Percentiles rank a stretch among this genome's conserved stretches.
Conservation (phyloP, 2,329 filamentous ascomycete species). For the Phoma sp. region DNA sequence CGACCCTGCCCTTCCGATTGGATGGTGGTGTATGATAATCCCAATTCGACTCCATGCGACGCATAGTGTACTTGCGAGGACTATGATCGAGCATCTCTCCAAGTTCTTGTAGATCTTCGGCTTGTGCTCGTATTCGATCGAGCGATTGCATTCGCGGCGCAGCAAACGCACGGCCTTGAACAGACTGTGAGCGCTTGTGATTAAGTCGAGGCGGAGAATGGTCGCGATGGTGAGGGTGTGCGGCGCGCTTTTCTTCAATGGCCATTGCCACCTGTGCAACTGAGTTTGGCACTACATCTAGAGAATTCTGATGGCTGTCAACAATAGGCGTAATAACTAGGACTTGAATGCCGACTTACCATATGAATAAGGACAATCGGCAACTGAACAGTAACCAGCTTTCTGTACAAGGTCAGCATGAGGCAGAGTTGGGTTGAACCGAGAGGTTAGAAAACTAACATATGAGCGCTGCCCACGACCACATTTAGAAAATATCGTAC, state of each 20-base stretch:
- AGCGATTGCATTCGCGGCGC: constrained; percentile 61
- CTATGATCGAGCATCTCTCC: constrained; percentile 53
- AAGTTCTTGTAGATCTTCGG: constrained; percentile 52
- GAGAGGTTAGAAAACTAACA: constrained; percentile 38
- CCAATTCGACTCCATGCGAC: constrained; percentile 35
- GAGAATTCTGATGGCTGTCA: constrained; percentile 54
- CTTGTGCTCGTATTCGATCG: constrained; percentile 54
- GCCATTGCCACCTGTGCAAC: constrained; percentile 63
- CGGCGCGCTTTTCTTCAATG: constrained; percentile 59
- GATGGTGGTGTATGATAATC: constrained; percentile 46
- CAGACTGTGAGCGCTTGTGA: constrained; percentile 48
- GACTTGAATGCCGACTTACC: constrained; percentile 31
- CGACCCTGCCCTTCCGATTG: constrained; percentile 43
- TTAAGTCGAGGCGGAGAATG: constrained; percentile 38
- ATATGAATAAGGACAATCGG: constrained; percentile 65
- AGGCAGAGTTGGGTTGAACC: not conserved
- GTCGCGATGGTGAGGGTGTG: constrained; percentile 26
- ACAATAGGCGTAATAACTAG: not conserved
- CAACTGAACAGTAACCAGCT: constrained; percentile 61
- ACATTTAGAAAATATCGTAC: constrained; percentile 64
- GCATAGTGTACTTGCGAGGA: constrained; percentile 51
- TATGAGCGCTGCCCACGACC: constrained; percentile 54
- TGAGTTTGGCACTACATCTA: constrained; percentile 63
- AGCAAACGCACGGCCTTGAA: constrained; percentile 61
- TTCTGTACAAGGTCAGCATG: constrained; percentile 45